These are phyloP conservation scores for Spatholobus suberectus DNA, from an alignment of 306 rosid genomes.

Conservation along the genomic window DNA sequence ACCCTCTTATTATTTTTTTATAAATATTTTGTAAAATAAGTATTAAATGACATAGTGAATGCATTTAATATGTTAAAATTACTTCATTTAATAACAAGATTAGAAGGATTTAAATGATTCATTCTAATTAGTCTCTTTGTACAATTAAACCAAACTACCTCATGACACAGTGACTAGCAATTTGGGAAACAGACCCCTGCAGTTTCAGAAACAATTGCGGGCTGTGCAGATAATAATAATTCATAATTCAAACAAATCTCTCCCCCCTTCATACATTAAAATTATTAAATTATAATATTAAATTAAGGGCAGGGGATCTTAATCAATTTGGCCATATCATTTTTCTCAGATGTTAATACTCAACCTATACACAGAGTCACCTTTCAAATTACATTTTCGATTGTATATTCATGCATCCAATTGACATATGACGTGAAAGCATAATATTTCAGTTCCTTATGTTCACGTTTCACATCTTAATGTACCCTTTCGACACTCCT, in stretches of 20 bases:
- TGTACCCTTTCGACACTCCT: neutral
- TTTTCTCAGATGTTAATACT: neutral
- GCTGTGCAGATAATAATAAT: neutral
- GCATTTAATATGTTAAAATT: too few relatives aligned
- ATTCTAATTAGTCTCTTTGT: too few relatives aligned
- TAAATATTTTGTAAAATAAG: too few relatives aligned
- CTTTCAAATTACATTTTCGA: neutral
- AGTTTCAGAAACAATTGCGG: neutral
- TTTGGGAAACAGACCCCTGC: neutral
- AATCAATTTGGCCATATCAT: neutral
- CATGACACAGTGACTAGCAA: neutral
- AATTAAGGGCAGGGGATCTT: neutral
- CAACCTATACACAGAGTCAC: neutral
- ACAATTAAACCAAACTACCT: neutral
- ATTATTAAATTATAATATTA: too few relatives aligned
- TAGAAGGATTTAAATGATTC: neutral
- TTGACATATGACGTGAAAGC: neutral
- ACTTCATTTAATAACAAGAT: too few relatives aligned
- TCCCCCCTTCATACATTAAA: neutral
- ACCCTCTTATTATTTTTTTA: too few relatives aligned
- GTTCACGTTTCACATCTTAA: neutral
- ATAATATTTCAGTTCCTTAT: neutral
- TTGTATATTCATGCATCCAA: neutral
- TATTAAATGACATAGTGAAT: too few relatives aligned
- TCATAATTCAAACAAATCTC: neutral